Evolutionary conservation across 805 yeast genomes (phyloP).

Genomic region (Zygoascus tannicola): DNA sequence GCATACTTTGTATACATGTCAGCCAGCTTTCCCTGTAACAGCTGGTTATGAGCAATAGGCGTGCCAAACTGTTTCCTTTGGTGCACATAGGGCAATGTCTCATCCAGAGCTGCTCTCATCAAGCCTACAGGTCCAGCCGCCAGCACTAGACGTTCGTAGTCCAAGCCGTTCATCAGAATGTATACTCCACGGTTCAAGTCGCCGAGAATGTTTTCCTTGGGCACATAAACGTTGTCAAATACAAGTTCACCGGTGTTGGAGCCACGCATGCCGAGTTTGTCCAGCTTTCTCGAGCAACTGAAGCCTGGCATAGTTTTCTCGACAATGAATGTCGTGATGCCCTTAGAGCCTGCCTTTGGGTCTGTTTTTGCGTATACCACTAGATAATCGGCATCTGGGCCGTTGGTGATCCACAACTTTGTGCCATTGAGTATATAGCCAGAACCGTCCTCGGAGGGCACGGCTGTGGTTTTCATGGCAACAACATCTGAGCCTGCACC

Average conservation of each 20-base stretch:
- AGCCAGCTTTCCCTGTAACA: slow-evolving; percentile 27
- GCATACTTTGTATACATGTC: slow-evolving; percentile 29
- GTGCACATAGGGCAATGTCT: slow-evolving; percentile 26
- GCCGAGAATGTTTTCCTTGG: slow-evolving; percentile 26
- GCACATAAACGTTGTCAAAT: slow-evolving; percentile 26
- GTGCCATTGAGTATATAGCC: slow-evolving; percentile 25
- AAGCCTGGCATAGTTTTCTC: slow-evolving; percentile 25
- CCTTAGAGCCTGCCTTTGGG: slow-evolving; percentile 24
- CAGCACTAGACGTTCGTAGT: slow-evolving; percentile 25
- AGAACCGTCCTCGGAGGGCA: slow-evolving; percentile 21
- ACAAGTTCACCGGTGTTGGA: slow-evolving; percentile 28
- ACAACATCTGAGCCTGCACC: slow-evolving; percentile 28
- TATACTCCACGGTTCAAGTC: slow-evolving; percentile 24
- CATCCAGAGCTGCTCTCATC: slow-evolving; percentile 27
- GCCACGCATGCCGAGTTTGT: slow-evolving; percentile 29
- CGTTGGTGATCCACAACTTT: slow-evolving; percentile 29
- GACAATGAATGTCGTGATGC: slow-evolving; percentile 26
- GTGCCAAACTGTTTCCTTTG: slow-evolving; percentile 26
- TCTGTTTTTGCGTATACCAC: slow-evolving; percentile 28
- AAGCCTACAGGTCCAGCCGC: slow-evolving; percentile 27
- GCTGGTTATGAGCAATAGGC: slow-evolving; percentile 26
- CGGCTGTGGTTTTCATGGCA: slow-evolving; percentile 26
- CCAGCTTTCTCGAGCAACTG: slow-evolving; percentile 25
- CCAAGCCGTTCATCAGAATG: slow-evolving; percentile 27
- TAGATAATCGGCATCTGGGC: slow-evolving; percentile 26